A percentile compares a stretch with the other conserved stretches of the same genome.
These are phyloP conservation scores for Oldenlandia corymbosa DNA, from an alignment of 257 asterid species.

Conservation along the genomic window DNA sequence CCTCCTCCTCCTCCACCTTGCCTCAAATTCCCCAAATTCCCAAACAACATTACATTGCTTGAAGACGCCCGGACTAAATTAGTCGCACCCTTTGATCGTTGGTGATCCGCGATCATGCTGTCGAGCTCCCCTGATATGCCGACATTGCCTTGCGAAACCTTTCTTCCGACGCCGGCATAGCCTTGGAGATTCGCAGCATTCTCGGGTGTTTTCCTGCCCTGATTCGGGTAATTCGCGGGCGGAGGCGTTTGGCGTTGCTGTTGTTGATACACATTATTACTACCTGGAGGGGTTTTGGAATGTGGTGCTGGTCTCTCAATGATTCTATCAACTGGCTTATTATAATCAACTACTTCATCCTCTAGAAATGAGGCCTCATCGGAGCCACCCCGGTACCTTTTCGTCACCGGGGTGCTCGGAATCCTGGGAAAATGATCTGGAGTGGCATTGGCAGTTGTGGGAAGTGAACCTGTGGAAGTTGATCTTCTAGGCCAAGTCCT, in stretches of 20 bases:
- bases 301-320: constrained; percentile 59
- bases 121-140: constrained; percentile 74
- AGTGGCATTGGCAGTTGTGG: constrained; percentile 13
- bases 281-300: constrained; percentile 33
- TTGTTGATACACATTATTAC: constrained; percentile 29
- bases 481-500: constrained; percentile 47
- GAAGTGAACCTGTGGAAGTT: constrained; percentile 47
- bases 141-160: constrained; percentile 30
- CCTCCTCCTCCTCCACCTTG: constrained; percentile 34
- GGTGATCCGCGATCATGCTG: constrained; percentile 67
- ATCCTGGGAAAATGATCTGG: constrained; percentile 20
- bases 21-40: constrained; percentile 63
- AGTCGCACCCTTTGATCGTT: constrained; percentile 41
- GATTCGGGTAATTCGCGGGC: constrained; percentile 2
- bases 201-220: constrained; percentile 9
- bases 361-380: constrained; percentile 20
- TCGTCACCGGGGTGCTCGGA: constrained; percentile 37
- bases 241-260: constrained; percentile 24
- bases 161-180: constrained; percentile 29
- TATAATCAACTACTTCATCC: constrained; percentile 11
- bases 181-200: constrained; percentile 21
- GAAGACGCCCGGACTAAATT: constrained; percentile 67
- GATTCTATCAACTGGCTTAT: constrained; percentile 37
- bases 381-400: constrained; percentile 20
- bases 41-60: constrained; percentile 55